Evolutionary conservation across 225 moss, liverwort and hornwort species (phyloP).

Genomic region (Neckera pumila): DNA sequence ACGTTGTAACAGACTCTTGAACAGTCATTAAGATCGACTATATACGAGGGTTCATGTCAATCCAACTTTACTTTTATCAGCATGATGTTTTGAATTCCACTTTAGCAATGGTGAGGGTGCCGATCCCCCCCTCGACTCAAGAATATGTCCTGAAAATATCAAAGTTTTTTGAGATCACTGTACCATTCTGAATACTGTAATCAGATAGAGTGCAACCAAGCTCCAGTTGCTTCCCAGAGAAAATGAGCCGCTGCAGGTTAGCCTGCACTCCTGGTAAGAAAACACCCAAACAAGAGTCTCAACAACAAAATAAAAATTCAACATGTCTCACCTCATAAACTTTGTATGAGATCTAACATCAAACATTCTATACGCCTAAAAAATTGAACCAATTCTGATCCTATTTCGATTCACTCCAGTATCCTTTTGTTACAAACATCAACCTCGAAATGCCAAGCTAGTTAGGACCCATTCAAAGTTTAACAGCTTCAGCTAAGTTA

Average conservation of each 20-base stretch:
- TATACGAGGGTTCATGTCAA: background rate
- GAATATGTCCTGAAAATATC: background rate
- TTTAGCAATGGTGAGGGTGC: background rate
- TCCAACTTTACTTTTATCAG: background rate
- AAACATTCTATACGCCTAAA: background rate
- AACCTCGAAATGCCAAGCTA: background rate
- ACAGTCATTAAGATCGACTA: background rate
- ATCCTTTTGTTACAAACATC: background rate
- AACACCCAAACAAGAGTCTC: background rate
- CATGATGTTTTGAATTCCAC: background rate
- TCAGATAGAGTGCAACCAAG: background rate
- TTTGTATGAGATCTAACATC: background rate
- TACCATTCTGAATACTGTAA: slow-evolving; percentile 19
- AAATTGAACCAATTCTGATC: background rate
- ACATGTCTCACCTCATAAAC: background rate
- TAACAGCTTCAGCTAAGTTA: background rate
- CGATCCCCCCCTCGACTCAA: background rate
- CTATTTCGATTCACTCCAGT: background rate
- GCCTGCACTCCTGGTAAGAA: background rate
- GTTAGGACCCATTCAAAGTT: background rate
- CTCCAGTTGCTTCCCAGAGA: slow-evolving; percentile 23
- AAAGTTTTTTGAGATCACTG: background rate
- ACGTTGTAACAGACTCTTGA: background rate
- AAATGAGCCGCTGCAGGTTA: slow-evolving; percentile 20
- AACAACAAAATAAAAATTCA: background rate